These are phyloP conservation scores for Fusarium staphyleae DNA, from an alignment of 2,329 filamentous ascomycete genomes.

Conservation along the genomic window DNA sequence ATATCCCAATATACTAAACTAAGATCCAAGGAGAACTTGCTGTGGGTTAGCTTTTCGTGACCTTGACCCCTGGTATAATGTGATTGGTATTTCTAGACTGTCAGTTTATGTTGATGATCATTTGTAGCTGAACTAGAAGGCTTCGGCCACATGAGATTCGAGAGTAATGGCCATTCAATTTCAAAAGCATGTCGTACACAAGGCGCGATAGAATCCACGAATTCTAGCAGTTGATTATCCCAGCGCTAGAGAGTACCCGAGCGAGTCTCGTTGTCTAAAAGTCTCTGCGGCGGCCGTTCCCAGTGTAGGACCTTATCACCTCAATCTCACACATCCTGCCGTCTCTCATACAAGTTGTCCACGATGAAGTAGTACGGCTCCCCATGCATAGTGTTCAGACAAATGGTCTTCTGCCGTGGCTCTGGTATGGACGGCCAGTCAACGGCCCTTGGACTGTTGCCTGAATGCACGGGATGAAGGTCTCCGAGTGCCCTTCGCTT, in stretches of 20 bases:
- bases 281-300: constrained; percentile 37
- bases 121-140: no score
- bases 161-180: no score
- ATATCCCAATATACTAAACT: no score
- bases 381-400: constrained; percentile 1
- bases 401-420: constrained; percentile 9
- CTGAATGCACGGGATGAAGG: no score
- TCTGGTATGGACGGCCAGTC: constrained; percentile 31
- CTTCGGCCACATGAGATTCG: no score
- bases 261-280: constrained; percentile 6
- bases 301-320: constrained; percentile 33
- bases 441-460: constrained; percentile 16
- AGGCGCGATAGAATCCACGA: not conserved
- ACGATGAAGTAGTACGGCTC: not conserved
- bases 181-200: no score
- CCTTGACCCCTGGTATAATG: no score
- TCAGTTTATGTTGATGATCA: no score
- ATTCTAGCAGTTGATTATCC: constrained; percentile 11
- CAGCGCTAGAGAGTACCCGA: constrained; percentile 17
- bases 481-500: constrained; percentile 13
- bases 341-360: constrained; percentile 18
- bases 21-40: no score
- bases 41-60: no score
- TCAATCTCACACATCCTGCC: constrained; percentile 23
- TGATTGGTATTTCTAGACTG: no score